Base-by-base conservation (phyloP, 208 protist genomes). In the Zelonia costaricensis region DNA sequence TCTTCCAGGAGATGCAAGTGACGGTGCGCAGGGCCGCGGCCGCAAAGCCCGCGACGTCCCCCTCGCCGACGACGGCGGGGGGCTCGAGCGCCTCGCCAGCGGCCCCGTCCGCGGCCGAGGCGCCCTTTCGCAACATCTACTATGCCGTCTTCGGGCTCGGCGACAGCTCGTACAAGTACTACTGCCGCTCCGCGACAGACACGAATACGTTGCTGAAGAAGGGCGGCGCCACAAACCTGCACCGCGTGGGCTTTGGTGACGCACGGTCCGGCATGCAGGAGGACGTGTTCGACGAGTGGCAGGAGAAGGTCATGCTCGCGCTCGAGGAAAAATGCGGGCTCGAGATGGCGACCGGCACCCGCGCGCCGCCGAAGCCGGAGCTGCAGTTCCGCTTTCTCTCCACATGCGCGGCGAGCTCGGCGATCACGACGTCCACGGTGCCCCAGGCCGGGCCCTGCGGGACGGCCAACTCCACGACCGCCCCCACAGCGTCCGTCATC, bases 141-240 rank as follows among this genome's bases (percentile, higher is more conserved):
- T 97, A 85, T 69, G 77, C 85, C n/a, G 84, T 98, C 1, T 98
- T 99, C 66, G 93, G 82, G 0, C 71, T 99, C 8, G 97, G 97
- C 18, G 96, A 98, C 61, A 95, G 71, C 27, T 97, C 97, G n/a
- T 99, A 98, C 78, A 97, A 98, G 69, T 91, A 98, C 72, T 99
- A 93, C 69, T 93, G 96, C 61, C 73, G 80, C 22, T 74, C 30
- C 30, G 83, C 81, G 10, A 62, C 74, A 15, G 57, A 73, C 45
- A 66, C 82, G 7, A 79, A 88, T 62, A 59, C 46, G 53, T 47
- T 86, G 33, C 46, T 91, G 31, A 68, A 81, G n/a, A 72, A 70
- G 33, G 84, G 84, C 40, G 87, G 87, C 12, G 87, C 59, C 30
- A 62, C 42, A 4, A 78, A 79, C 44, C 36, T 93, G 33, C 62